phyloP scores from a whole-genome alignment of 139 green algal species.

The Tetradesmus lagerheimii region DNA sequence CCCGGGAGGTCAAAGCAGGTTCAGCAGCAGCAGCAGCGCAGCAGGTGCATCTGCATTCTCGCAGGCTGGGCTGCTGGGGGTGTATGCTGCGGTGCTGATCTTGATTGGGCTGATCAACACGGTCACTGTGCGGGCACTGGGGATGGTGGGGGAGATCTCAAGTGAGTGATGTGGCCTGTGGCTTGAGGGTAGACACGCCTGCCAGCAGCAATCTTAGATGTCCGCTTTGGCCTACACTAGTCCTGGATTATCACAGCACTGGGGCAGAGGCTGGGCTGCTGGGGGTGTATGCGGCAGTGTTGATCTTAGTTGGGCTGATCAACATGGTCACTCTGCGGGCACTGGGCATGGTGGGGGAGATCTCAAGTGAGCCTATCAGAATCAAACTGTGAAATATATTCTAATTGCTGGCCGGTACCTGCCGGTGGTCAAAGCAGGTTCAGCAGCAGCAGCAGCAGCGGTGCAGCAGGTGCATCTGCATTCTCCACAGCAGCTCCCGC shows the following conservation, averaged over 20 bases:
- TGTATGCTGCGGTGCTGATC: slow-evolving; percentile 43
- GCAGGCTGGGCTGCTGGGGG: background rate
- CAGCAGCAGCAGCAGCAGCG: slow-evolving; percentile 17
- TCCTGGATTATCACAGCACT: too few species aligned
- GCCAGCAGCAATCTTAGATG: too few species aligned
- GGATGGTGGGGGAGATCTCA: slow-evolving; percentile 30
- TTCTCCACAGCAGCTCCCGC: slow-evolving; percentile 9
- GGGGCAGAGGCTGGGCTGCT: slow-evolving; percentile 4
- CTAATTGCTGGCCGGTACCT: slow-evolving; percentile 20
- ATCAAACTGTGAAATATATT: too few species aligned
- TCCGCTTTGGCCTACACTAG: too few species aligned
- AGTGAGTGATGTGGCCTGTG: too few species aligned
- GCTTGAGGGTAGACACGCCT: too few species aligned
- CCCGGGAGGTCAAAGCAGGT: too few species aligned
- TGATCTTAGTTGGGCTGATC: slow-evolving; percentile 52
- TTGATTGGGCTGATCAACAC: slow-evolving; percentile 57
- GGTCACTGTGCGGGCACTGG: slow-evolving; percentile 52
- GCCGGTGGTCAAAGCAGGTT: background rate
- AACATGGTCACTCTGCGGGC: slow-evolving; percentile 55
- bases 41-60: too few species aligned
- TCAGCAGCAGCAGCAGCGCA: too few species aligned
- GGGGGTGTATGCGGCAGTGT: slow-evolving; percentile 25
- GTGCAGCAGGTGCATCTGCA: background rate
- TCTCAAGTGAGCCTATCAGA: too few species aligned
- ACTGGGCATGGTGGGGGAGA: slow-evolving; percentile 45